Evolutionary conservation across 73 alveolate genomes (phyloP).

Genomic region (Symbiodinium pilosum): DNA sequence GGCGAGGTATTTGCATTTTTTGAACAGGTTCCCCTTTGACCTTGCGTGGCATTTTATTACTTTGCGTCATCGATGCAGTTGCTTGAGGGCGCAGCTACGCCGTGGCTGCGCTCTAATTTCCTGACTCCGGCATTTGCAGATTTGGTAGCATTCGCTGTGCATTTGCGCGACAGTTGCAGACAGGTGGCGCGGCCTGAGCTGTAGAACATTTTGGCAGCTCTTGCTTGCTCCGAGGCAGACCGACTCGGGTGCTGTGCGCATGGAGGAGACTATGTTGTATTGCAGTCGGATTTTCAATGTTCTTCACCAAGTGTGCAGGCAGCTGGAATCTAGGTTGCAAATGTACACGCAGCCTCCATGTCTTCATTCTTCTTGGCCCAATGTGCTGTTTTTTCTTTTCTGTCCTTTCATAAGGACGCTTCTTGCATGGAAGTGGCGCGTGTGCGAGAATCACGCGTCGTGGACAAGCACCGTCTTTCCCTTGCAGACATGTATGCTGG

Average conservation of each 20-base stretch:
- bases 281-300: neutral
- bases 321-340: neutral
- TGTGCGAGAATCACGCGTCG: neutral
- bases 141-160: neutral
- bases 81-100: neutral
- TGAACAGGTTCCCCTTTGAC: too few relatives aligned
- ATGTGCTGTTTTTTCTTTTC: neutral
- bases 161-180: too few relatives aligned
- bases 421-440: neutral
- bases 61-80: neutral
- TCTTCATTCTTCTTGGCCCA: neutral
- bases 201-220: neutral
- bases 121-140: neutral
- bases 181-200: too few relatives aligned
- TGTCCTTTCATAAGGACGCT: neutral
- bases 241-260: neutral
- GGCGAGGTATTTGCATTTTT: too few relatives aligned
- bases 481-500: neutral
- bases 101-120: neutral
- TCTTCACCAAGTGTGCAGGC: neutral
- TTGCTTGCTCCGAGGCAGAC: neutral
- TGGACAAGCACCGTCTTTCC: neutral
- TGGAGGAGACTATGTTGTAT: neutral
- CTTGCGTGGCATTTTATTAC: too few relatives aligned
- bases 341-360: too few relatives aligned